Conservation (phyloP, 1,284 basidiomycete genomes). For the Cystobasidiaceae sp. region DNA sequence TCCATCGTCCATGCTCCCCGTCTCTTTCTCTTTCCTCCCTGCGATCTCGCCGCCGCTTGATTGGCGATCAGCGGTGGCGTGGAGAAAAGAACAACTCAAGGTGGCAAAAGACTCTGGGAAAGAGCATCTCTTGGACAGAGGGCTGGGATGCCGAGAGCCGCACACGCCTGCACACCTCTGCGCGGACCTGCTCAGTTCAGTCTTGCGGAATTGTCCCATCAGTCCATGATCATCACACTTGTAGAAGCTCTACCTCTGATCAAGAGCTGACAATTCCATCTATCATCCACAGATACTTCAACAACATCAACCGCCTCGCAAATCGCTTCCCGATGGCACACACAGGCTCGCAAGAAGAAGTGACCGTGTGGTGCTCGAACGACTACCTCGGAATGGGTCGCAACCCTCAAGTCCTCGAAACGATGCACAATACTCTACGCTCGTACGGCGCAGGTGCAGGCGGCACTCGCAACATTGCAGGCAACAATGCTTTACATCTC, state of each 20-base stretch:
- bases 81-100: too few species aligned
- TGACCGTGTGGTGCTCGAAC: conserved; percentile 98
- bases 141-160: too few species aligned
- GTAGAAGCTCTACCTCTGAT: too few species aligned
- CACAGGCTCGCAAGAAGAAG: conserved; percentile 83
- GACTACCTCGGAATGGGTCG: conserved; percentile 99
- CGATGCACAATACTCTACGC: conserved; percentile 94
- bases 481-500: conserved; percentile 95
- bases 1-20: not conserved
- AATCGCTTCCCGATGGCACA: conserved; percentile 94
- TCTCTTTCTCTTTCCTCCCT: not conserved
- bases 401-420: conserved; percentile 89
- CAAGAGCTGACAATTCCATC: too few species aligned
- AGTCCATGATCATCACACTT: too few species aligned
- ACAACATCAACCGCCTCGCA: conserved; percentile 97
- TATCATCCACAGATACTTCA: conserved; percentile 98
- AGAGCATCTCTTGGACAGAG: too few species aligned
- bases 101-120: too few species aligned
- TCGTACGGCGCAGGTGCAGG: conserved; percentile 97
- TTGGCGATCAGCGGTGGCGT: conserved; percentile 3
- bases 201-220: too few species aligned
- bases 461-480: conserved; percentile 98
- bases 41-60: not conserved
- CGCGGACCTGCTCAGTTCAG: too few species aligned
- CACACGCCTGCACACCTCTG: too few species aligned